Base-by-base conservation (phyloP, 2,329 filamentous ascomycete genomes). In the Pseudocercospora cruenta region DNA sequence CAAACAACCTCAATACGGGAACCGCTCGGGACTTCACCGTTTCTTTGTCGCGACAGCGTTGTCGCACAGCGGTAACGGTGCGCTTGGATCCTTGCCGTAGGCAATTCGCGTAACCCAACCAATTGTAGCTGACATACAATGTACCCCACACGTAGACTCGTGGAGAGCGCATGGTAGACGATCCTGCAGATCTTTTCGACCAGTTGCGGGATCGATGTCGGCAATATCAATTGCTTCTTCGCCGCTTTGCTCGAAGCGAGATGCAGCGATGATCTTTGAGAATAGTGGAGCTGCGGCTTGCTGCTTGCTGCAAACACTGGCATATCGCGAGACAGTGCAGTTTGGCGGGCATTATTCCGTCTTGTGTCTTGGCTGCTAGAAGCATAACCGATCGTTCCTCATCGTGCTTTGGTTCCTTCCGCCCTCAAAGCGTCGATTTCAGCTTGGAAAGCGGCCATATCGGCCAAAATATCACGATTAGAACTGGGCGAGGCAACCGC, bases 381-480 rank as follows among this genome's bases (percentile, higher is more conserved):
- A 36, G 33, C 33, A 16, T 36, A 12, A 12, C 33, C 33, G 33
- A 36, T 36, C 33, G 16, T 16, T 33, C 16, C 53, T 58, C 64
- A 68, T 60, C 66, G 28, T 47, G 47, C 36, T 22, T 66, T 31
- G 9, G 51, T 54, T 6, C 36, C 63, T 61, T 63, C 58, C 12
- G 60, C 55, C 45, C 72, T 69, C 39, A 77, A 58, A 8, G 73
- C 74, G 39, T 77, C 75, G 33, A 77, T 73, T 64, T 77, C 75
- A 2, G 69, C 73, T 64, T 76, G 73, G 58, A 77, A 73, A 14
- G 74, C 73, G 10, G 68, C 59, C 69, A 77, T 71, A 59, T 77
- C 75, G 12, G 73, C 75, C 43, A 77, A 63, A 4, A 77, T 70
- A 62, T 76, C 71, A 26, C 67, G 61, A 49, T 65, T 57, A 21